A percentile compares a stretch with the other conserved stretches of the same genome.
Evolutionary conservation across 2,329 filamentous ascomycete genomes (phyloP).

Genomic region (Beauveria varroae): DNA sequence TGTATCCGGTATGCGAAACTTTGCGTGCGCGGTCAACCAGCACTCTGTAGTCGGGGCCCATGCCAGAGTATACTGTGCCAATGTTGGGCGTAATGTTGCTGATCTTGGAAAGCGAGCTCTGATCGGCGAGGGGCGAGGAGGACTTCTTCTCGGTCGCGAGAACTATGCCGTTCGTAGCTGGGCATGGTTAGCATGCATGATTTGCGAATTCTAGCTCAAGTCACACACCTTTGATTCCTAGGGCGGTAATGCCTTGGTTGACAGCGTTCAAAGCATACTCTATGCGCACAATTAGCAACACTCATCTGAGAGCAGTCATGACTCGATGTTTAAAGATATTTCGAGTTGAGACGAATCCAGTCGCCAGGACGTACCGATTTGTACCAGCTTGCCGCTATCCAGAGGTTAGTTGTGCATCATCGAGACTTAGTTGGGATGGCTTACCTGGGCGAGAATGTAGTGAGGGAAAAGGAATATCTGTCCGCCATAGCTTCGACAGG

Average conservation of each 20-base stretch:
- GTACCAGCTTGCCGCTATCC: conserved; percentile 89
- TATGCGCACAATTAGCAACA: conserved; percentile 31
- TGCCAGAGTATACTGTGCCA: conserved; percentile 98
- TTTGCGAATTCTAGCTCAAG: not conserved
- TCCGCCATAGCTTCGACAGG: conserved; percentile 68
- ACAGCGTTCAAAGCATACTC: conserved; percentile 99
- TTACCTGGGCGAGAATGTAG: conserved; percentile 98
- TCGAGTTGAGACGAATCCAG: not conserved
- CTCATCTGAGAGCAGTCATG: conserved; percentile 11
- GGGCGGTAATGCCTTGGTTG: conserved; percentile 96
- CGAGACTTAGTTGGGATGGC: conserved; percentile 25
- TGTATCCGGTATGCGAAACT: conserved; percentile 96
- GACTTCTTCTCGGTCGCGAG: conserved; percentile 99
- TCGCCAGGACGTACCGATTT: conserved; percentile 60
- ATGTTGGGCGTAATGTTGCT: conserved; percentile 98
- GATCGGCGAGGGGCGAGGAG: conserved; percentile 92
- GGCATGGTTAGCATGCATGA: conserved; percentile 16
- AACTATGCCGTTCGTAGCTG: conserved; percentile 97
- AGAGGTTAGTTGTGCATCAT: conserved; percentile 35
- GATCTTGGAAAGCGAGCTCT: conserved; percentile 92
- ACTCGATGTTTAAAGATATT: no score
- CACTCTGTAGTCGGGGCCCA: conserved; percentile 97
- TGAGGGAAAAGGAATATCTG: conserved; percentile 98
- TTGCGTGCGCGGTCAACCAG: conserved; percentile 97
- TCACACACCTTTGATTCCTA: conserved; percentile 87